A percentile compares a stretch with the other conserved stretches of the same genome.
Evolutionary conservation across 2,329 filamentous ascomycete species (phyloP).

Genomic region (Claviceps africana): DNA sequence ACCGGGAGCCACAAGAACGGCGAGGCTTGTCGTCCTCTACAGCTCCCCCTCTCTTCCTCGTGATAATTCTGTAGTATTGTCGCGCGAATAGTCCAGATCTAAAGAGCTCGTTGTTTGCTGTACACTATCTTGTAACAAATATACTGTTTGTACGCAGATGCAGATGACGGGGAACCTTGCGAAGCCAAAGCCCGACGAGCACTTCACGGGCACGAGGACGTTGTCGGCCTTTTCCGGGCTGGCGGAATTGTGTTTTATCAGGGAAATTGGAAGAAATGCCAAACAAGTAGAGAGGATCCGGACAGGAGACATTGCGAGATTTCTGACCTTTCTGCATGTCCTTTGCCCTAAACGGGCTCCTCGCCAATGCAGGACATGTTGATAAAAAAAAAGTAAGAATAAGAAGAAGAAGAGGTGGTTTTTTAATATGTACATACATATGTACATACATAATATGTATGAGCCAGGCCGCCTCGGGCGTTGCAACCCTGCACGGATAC

Average conservation of each 20-base stretch:
- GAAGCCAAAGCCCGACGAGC: background rate
- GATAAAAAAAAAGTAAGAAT: too few species aligned
- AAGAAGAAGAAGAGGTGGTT: too few species aligned
- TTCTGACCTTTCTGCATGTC: background rate
- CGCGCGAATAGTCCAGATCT: background rate
- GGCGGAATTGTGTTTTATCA: background rate
- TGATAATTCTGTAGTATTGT: background rate
- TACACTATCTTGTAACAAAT: background rate
- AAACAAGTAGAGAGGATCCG: background rate
- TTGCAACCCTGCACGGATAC: background rate
- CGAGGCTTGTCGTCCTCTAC: background rate
- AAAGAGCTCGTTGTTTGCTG: background rate
- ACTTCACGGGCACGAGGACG: background rate
- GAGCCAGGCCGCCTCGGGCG: too few species aligned
- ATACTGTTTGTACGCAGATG: background rate
- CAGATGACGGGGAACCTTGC: background rate
- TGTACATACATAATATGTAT: too few species aligned
- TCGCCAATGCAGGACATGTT: background rate
- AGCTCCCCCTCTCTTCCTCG: background rate
- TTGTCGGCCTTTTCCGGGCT: background rate
- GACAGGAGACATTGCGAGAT: background rate
- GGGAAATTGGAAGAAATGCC: background rate
- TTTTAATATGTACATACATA: too few species aligned
- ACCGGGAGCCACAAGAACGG: background rate
- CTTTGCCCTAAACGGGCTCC: background rate